phyloP scores from a whole-genome alignment of 2,329 filamentous ascomycete genomes.

The Chaetomiaceae sp. region DNA sequence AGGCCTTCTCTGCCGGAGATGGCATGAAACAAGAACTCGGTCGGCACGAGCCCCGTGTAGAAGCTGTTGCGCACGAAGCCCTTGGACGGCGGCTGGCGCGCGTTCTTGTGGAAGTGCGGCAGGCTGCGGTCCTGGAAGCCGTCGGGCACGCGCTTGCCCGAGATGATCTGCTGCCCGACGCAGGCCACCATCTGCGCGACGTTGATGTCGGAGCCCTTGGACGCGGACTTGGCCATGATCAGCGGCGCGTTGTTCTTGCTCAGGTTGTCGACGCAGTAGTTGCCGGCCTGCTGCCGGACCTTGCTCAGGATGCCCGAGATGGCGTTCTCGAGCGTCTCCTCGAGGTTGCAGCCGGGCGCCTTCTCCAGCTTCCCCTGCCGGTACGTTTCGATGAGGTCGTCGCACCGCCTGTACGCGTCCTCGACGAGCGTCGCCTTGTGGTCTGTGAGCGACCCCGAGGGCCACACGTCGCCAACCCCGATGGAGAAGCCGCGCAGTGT shows the following conservation, averaged over 20 bases:
- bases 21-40: constrained; percentile 96
- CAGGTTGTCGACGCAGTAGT: constrained; percentile 82
- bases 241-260: constrained; percentile 89
- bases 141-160: constrained; percentile 83
- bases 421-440: constrained; percentile 73
- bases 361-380: constrained; percentile 77
- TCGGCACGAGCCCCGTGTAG: constrained; percentile 83
- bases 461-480: constrained; percentile 90
- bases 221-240: constrained; percentile 95
- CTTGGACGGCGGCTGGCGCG: constrained; percentile 86
- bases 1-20: constrained; percentile 98
- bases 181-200: constrained; percentile 98
- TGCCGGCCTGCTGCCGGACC: constrained; percentile 85
- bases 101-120: constrained; percentile 92
- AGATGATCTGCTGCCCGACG: constrained; percentile 97
- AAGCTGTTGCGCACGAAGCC: constrained; percentile 98
- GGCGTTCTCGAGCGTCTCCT: constrained; percentile 83
- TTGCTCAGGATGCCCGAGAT: constrained; percentile 89
- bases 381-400: constrained; percentile 75
- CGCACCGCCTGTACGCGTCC: constrained; percentile 72
- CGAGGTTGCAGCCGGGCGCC: constrained; percentile 81
- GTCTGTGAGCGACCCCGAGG: constrained; percentile 61
- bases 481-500: constrained; percentile 94
- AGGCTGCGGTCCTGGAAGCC: constrained; percentile 94
- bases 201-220: constrained; percentile 96